A percentile compares a stretch with the other conserved stretches of the same genome.
These are phyloP conservation scores for Trypanosoma lewisi DNA, from an alignment of 208 protist genomes.

Conservation along the genomic window DNA sequence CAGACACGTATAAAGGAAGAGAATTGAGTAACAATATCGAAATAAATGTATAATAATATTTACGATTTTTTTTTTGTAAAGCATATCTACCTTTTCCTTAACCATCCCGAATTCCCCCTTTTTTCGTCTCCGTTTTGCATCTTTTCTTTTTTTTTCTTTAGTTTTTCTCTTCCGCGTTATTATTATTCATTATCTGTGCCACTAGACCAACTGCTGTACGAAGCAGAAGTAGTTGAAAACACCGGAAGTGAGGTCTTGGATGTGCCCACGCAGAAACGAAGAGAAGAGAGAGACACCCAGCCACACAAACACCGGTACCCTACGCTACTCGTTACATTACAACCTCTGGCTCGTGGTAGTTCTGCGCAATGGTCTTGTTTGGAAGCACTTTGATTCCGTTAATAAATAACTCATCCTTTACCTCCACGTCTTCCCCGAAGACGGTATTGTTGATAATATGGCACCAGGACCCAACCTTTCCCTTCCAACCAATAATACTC, in stretches of 20 bases:
- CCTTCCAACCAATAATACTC: conserved; percentile 97
- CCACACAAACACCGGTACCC: neutral
- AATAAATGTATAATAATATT: too few species aligned
- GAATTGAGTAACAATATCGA: too few species aligned
- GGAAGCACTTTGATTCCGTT: conserved; percentile 93
- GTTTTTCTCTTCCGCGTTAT: too few species aligned
- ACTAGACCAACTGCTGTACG: too few species aligned
- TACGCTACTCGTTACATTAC: conserved; percentile 88
- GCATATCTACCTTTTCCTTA: too few species aligned
- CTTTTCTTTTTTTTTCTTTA: too few species aligned
- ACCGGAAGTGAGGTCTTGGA: neutral
- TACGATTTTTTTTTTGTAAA: too few species aligned
- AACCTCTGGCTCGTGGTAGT: conserved; percentile 84
- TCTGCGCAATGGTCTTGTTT: conserved; percentile 92
- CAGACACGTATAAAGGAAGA: too few species aligned
- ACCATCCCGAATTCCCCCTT: too few species aligned
- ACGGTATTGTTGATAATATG: conserved; percentile 94
- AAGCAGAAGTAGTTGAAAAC: too few species aligned
- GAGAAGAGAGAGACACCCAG: neutral
- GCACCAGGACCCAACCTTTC: conserved; percentile 88
- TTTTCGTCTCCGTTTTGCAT: too few species aligned
- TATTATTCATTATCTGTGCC: too few species aligned
- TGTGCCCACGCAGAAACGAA: neutral
- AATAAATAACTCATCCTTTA: conserved; percentile 90
- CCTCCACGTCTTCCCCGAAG: conserved; percentile 94